Conservation (phyloP, 345 rosid genomes). For the Iberis pinnata region DNA sequence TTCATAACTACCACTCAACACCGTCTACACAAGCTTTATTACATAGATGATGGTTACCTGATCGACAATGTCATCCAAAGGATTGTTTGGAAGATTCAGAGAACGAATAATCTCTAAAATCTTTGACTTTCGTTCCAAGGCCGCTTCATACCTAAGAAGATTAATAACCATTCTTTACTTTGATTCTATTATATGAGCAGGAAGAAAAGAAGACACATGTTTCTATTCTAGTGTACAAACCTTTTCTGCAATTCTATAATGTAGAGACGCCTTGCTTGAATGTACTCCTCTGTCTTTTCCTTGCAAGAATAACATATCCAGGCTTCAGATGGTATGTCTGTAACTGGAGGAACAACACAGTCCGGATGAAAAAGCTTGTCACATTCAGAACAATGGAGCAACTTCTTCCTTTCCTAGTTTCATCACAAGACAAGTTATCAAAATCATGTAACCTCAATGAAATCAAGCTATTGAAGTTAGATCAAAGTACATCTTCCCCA, state of each 20-base stretch:
- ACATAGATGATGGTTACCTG: constrained; percentile 46
- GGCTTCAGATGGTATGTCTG: constrained; percentile 56
- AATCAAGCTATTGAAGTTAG: constrained; percentile 14
- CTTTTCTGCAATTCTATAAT: constrained; percentile 63
- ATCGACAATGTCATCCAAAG: constrained; percentile 92
- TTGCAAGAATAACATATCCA: constrained; percentile 96
- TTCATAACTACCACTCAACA: constrained; percentile 16
- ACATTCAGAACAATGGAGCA: constrained; percentile 92
- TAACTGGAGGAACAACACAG: constrained; percentile 81
- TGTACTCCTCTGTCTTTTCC: constrained; percentile 90
- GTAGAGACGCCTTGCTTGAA: constrained; percentile 63
- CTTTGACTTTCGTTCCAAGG: constrained; percentile 73
- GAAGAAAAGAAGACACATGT: constrained; percentile 16
- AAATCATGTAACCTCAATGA: constrained; percentile 8
- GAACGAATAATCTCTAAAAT: constrained; percentile 83
- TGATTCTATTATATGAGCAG: constrained; percentile 7
- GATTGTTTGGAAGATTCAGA: constrained; percentile 93
- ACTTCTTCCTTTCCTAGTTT: constrained; percentile 79
- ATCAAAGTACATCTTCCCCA: constrained; percentile 65
- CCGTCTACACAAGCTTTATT: constrained; percentile 4
- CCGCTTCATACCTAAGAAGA: constrained; percentile 67
- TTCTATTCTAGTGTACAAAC: constrained; percentile 30
- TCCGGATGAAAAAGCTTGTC: constrained; percentile 79
- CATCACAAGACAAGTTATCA: constrained; percentile 23
- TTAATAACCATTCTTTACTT: constrained; percentile 8